Evolutionary conservation across 2,329 filamentous ascomycete species (phyloP), one percentile per base, ranked within the genome.

Genomic region (Aspergillus sp.): DNA sequence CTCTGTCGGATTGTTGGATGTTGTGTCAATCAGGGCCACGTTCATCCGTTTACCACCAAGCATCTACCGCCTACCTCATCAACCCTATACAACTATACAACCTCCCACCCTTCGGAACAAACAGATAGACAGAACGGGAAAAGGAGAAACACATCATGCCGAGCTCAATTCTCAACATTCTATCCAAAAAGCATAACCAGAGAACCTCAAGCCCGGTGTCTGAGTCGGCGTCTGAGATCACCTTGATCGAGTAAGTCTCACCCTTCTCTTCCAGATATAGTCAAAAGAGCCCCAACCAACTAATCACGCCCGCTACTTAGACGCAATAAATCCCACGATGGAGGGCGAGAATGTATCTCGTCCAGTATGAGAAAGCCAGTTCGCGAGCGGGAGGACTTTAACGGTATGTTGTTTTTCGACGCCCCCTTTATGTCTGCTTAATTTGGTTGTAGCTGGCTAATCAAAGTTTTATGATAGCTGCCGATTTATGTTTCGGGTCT

Each of bases 401-500:
- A 59, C 22, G 49, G 57, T 59, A 56, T 49, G 57, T 49, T 18
- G 9, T 54, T 6, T n/a, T 32, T 26, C 4, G 11, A 7, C 10
- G 18, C 10, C 39, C 14, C 36, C n/a, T 20, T 9, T 31, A 36
- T 20, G 22, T 26, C 18, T 12, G 4, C 2, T 29, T n/a, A 22
- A 22, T 52, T 60, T 22, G 57, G 14, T 6, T n/a, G 16, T 32
- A 29, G 26, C 7, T 29, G 9, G 36, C 36, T 42, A 14, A 42
- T 1, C 5, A 6, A 6, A 7, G 5, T 42, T 14, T 5, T 11
- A 22, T 29, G 26, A 26, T 24, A 62, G 58, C 58, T 7, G 58
- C 52, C 10, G 58, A 63, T 54, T 18, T 61, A 46, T 63, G 61
- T 32, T 63, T 63, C 20, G 58, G 61, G 2, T 58, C 61, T 3